Evolutionary conservation across 257 asterid genomes (phyloP).

Genomic region (Capsicum chinense): DNA sequence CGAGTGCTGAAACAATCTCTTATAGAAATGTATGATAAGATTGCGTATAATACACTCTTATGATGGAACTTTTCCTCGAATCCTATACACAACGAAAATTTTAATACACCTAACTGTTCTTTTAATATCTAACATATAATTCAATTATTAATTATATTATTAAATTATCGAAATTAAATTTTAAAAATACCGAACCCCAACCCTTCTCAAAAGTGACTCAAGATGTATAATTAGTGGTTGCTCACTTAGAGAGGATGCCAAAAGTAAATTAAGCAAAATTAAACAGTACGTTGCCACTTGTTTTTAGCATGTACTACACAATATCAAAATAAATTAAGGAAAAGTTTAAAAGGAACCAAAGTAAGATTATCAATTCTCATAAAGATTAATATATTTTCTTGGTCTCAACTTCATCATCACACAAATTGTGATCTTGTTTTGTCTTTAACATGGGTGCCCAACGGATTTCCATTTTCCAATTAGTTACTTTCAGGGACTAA

Average conservation of each 20-base stretch:
- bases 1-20: too few relatives aligned
- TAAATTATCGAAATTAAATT: neutral
- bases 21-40: too few relatives aligned
- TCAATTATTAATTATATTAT: neutral
- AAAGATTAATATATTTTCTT: neutral
- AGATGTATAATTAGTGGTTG: neutral
- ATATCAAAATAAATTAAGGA: neutral
- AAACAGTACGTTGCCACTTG: neutral
- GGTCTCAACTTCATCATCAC: neutral
- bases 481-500: neutral
- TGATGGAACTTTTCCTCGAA: too few relatives aligned
- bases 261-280: neutral
- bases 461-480: neutral
- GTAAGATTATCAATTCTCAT: neutral
- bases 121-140: too few relatives aligned
- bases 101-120: too few relatives aligned
- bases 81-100: too few relatives aligned
- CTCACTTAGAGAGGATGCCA: neutral
- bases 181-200: neutral
- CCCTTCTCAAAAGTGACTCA: neutral
- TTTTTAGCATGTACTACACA: neutral
- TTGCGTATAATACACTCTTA: too few relatives aligned
- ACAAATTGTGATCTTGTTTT: neutral
- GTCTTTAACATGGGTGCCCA: neutral
- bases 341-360: neutral